Evolutionary conservation across 1,284 basidiomycete species (phyloP).

Genomic region (Entoloma clypeatum): DNA sequence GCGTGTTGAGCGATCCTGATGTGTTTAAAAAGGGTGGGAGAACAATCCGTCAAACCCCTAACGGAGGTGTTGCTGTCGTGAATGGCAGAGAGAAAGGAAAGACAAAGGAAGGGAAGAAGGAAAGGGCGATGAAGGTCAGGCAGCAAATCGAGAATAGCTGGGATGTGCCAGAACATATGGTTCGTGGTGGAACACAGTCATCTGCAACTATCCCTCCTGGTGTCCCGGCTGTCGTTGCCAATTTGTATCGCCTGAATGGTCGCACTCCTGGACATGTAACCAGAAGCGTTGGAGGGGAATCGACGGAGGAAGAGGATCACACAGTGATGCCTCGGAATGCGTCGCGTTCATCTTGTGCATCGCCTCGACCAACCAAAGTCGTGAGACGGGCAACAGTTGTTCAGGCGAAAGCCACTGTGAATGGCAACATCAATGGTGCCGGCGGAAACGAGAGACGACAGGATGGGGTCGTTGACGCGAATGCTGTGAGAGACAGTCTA

Average conservation of each 20-base stretch:
- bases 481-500: conserved; percentile 27
- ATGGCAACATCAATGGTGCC: neutral
- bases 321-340: conserved; percentile 6
- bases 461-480: conserved; percentile 12
- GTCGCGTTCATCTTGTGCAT: conserved; percentile 19
- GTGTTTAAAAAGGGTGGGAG: conserved; percentile 38
- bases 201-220: too few species aligned
- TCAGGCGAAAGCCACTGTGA: conserved; percentile 1
- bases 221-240: too few species aligned
- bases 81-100: conserved; percentile 18
- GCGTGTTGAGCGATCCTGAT: conserved; percentile 59
- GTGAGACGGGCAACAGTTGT: neutral
- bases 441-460: neutral
- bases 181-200: conserved; percentile 11
- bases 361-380: conserved; percentile 2
- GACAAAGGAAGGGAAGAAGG: conserved; percentile 36
- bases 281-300: too few species aligned
- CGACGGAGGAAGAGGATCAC: conserved; percentile 5
- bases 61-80: neutral
- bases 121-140: conserved; percentile 38
- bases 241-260: too few species aligned
- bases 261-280: too few species aligned
- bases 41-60: conserved; percentile 19
- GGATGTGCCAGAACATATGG: conserved; percentile 42
- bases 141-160: conserved; percentile 58